Base-by-base conservation (phyloP, 306 rosid species). In the Sicyos edulis region DNA sequence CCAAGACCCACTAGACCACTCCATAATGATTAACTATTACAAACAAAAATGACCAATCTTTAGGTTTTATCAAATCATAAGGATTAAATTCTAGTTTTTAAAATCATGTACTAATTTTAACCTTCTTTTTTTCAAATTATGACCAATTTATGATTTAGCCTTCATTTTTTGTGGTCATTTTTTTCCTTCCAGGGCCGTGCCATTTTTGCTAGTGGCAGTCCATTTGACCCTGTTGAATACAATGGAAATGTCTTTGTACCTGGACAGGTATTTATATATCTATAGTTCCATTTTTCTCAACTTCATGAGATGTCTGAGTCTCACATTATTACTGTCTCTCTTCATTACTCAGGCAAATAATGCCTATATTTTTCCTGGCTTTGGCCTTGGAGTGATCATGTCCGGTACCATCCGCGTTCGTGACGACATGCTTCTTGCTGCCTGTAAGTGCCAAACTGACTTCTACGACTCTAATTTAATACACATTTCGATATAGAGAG, bases 341-440 rank as follows among this genome's bases (percentile, higher is more conserved):
- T n/a, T n/a, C n/a, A n/a, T n/a, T n/a, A 21, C 32, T 21, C 84
- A 92, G 98, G 79, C 98, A 17, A 92, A 92, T 74, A 92, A 92
- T 80, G 98, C 98, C 12, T 92, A 92, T 95, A 86, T 92, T 53
- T 92, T 92, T 66, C 98, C 98, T 77, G 98, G 98, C 73, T 80
- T 92, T 70, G 98, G 98, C 81, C 85, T 92, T 19, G 98, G 98
- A 57, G 76, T 92, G 57, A 54, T 92, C 74, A 90, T 92, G 92
- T 92, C 98, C 5, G 96, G 96, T 44, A 79, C 96, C 20, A 88
- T 92, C 73, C 89, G 96, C 5, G 96, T 92, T 58, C 98, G 87
- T 0, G 88, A 92, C 1, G 96, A 90, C 75, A 78, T 90, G 86
- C 98, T 92, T 83, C 88, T 93, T 53, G 96, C 98, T 64, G 98